Percentiles rank a stretch among this genome's conserved stretches.
Conservation (phyloP, 2,329 filamentous ascomycete species). For the Sporothrix luriei region DNA sequence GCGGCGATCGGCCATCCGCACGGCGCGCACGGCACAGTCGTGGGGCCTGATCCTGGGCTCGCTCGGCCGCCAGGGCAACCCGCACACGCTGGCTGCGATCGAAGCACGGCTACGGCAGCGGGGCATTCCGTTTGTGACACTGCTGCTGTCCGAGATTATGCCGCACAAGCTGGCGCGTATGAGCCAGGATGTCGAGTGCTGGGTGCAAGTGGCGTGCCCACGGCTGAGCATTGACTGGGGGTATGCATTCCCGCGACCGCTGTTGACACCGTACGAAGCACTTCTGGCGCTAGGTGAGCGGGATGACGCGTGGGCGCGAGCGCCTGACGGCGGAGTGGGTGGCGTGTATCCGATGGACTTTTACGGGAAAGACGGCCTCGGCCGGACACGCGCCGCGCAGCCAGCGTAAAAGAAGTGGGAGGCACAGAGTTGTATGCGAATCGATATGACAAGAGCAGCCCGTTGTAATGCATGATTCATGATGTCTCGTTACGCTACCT, state of each 20-base stretch:
- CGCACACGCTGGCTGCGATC: slow-evolving; percentile 85
- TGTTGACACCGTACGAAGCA: slow-evolving; percentile 94
- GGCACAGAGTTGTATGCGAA: neutral
- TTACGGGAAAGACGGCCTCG: slow-evolving; percentile 88
- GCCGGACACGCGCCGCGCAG: slow-evolving; percentile 65
- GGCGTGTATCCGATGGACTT: slow-evolving; percentile 97
- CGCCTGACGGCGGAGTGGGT: slow-evolving; percentile 57
- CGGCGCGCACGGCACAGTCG: slow-evolving; percentile 68
- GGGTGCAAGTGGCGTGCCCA: slow-evolving; percentile 98
- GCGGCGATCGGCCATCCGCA: slow-evolving; percentile 72
- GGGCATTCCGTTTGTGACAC: slow-evolving; percentile 78
- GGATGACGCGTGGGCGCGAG: slow-evolving; percentile 64
- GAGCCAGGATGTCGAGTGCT: slow-evolving; percentile 83
- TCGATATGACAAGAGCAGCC: neutral
- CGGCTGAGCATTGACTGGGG: slow-evolving; percentile 97
- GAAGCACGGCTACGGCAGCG: slow-evolving; percentile 72
- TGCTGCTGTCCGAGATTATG: slow-evolving; percentile 93
- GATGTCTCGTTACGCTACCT: slow-evolving; percentile 19
- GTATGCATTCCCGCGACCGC: slow-evolving; percentile 85
- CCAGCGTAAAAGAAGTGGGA: slow-evolving; percentile 1
- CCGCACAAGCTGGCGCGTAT: slow-evolving; percentile 93
- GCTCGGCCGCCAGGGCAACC: slow-evolving; percentile 91
- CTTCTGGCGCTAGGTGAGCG: slow-evolving; percentile 81
- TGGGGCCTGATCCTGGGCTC: slow-evolving; percentile 96
- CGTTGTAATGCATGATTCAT: slow-evolving; percentile 17